A percentile compares a stretch with the other conserved stretches of the same genome.
These are phyloP conservation scores for Malassezia vespertilionis DNA, from an alignment of 1,284 basidiomycete genomes.

Conservation along the genomic window DNA sequence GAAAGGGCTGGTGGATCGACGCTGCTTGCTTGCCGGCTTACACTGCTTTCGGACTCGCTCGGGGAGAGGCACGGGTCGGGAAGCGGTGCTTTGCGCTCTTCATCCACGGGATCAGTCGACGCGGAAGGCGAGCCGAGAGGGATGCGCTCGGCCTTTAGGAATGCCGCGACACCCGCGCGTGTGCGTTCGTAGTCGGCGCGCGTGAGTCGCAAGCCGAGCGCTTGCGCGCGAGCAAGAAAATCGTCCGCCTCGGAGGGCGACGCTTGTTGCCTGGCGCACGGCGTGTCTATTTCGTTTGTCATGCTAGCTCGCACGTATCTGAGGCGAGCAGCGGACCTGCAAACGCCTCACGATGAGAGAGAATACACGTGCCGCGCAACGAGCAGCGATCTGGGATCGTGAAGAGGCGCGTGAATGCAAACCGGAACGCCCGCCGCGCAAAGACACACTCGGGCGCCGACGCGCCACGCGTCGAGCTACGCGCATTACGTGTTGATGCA, in stretches of 20 bases:
- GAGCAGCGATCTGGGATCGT: too few species aligned
- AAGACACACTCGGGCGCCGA: too few species aligned
- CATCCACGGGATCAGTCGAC: background rate
- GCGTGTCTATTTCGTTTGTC: too few species aligned
- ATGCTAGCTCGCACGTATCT: too few species aligned
- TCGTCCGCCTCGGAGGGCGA: constrained; percentile 27
- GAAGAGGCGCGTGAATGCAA: too few species aligned
- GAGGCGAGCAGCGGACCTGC: too few species aligned
- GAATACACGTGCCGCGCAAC: too few species aligned
- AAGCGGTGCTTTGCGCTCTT: background rate
- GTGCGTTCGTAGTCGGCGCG: constrained; percentile 43
- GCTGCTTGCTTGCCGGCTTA: background rate
- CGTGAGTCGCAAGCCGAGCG: constrained; percentile 37
- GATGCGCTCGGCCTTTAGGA: constrained; percentile 38
- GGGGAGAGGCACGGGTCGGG: background rate
- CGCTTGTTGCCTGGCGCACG: background rate
- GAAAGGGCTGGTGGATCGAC: constrained; percentile 4
- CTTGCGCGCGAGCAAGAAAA: constrained; percentile 40
- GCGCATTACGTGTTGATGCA: too few species aligned
- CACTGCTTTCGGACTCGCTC: background rate
- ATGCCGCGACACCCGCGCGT: constrained; percentile 39
- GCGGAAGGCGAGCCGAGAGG: constrained; percentile 7
- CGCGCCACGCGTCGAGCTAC: too few species aligned
- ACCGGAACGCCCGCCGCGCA: too few species aligned
- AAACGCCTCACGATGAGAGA: too few species aligned